Conservation (phyloP, 169 alveolate species). For the Plasmodium vinckei region DNA sequence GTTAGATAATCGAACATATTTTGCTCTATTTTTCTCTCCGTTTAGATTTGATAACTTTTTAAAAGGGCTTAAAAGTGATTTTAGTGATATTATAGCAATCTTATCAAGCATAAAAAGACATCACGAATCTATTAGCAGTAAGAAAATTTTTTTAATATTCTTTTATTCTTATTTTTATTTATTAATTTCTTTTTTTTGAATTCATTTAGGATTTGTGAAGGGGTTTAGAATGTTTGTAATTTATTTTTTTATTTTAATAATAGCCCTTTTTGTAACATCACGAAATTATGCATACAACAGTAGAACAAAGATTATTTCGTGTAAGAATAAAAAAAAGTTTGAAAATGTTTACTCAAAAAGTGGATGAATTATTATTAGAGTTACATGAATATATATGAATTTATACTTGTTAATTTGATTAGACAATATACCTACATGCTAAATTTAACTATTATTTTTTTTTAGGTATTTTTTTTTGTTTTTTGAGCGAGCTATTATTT, state of each 20-base stretch:
- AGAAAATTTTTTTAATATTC: slow-evolving; percentile 1
- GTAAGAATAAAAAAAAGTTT: slow-evolving; percentile 23
- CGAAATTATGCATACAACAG: slow-evolving; percentile 39
- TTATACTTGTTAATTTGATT: neutral
- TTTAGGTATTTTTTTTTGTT: slow-evolving; percentile 51
- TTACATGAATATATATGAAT: neutral
- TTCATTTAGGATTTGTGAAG: slow-evolving; percentile 37
- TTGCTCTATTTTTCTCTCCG: slow-evolving; percentile 6
- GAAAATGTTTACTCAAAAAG: neutral
- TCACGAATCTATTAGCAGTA: slow-evolving; percentile 72
- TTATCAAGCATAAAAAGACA: slow-evolving; percentile 69
- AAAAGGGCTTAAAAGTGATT: slow-evolving; percentile 62
- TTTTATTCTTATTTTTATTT: neutral
- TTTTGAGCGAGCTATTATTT: slow-evolving; percentile 29
- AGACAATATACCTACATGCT: too few relatives aligned
- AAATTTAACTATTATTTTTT: neutral
- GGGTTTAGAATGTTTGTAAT: slow-evolving; percentile 47
- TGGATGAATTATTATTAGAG: neutral
- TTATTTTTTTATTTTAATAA: slow-evolving; percentile 21
- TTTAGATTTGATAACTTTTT: slow-evolving; percentile 68
- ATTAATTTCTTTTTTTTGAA: slow-evolving; percentile 3
- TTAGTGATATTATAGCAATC: slow-evolving; percentile 48
- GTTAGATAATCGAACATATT: neutral
- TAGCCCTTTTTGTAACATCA: slow-evolving; percentile 59
- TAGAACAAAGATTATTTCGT: slow-evolving; percentile 55